phyloP scores from a whole-genome alignment of 1,139 yeast species.

The Yamadazyma atmosphaerica region DNA sequence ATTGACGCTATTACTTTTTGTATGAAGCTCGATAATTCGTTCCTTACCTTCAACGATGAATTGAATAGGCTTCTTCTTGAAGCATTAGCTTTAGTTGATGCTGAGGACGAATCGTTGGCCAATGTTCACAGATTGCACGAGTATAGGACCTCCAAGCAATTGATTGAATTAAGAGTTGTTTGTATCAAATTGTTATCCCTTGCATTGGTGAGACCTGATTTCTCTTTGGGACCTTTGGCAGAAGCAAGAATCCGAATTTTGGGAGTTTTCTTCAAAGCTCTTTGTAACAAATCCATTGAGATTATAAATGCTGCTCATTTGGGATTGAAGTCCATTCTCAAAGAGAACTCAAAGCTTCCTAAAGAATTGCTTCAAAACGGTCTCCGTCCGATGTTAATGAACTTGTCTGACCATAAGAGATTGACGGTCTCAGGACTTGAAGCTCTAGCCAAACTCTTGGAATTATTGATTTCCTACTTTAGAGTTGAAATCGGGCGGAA shows the following conservation, averaged over 20 bases:
- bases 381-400: conserved; percentile 91
- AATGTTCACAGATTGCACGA: conserved; percentile 85
- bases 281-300: conserved; percentile 81
- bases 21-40: conserved; percentile 74
- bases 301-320: conserved; percentile 92
- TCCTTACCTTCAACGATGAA: conserved; percentile 86
- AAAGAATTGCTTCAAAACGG: conserved; percentile 93
- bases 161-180: conserved; percentile 82
- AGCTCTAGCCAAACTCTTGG: conserved; percentile 84
- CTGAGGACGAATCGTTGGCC: conserved; percentile 93
- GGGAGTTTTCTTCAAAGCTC: conserved; percentile 92
- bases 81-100: conserved; percentile 92
- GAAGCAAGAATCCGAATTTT: conserved; percentile 82
- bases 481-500: conserved; percentile 96
- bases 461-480: conserved; percentile 85
- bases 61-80: conserved; percentile 80
- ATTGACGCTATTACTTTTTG: conserved; percentile 95
- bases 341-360: conserved; percentile 87
- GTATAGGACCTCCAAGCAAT: conserved; percentile 82
- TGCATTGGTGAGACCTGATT: conserved; percentile 81
- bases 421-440: conserved; percentile 88
- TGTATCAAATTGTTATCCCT: conserved; percentile 82
- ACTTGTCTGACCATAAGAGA: conserved; percentile 88
- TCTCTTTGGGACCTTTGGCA: conserved; percentile 74
- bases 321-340: conserved; percentile 80